Conservation (phyloP, 2,329 filamentous ascomycete species). For the Ceratocystis albifundus region DNA sequence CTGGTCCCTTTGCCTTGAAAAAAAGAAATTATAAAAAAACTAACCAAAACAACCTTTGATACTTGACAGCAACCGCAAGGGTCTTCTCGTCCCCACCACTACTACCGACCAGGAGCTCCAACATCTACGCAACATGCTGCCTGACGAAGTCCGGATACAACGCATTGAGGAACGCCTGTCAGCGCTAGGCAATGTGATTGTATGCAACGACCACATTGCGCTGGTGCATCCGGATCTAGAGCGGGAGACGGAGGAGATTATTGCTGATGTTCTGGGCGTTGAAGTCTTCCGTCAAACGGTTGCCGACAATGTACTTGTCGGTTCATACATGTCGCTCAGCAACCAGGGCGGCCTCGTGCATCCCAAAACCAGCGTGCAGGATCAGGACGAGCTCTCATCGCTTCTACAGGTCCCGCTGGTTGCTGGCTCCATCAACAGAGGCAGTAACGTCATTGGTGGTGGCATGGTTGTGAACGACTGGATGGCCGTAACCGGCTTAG, state of each 20-base stretch:
- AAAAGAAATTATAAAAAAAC: not conserved
- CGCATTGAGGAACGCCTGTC: constrained; percentile 95
- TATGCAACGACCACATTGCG: constrained; percentile 90
- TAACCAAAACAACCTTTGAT: not conserved
- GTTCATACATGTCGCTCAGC: constrained; percentile 89
- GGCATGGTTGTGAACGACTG: constrained; percentile 96
- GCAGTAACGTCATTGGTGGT: constrained; percentile 86
- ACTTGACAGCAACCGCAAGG: constrained; percentile 69
- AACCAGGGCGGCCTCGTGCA: constrained; percentile 97
- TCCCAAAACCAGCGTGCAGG: constrained; percentile 91
- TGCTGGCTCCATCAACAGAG: constrained; percentile 85
- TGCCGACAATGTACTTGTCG: constrained; percentile 91
- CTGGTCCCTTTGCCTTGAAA: not conserved
- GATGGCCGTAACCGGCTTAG: constrained; percentile 83
- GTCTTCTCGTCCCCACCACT: constrained; percentile 86
- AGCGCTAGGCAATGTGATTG: constrained; percentile 93
- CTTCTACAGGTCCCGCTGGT: constrained; percentile 92
- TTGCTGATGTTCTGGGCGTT: constrained; percentile 82
- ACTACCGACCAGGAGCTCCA: constrained; percentile 98
- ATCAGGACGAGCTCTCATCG: constrained; percentile 92
- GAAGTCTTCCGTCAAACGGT: constrained; percentile 91
- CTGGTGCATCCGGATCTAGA: constrained; percentile 93
- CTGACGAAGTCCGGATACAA: constrained; percentile 85
- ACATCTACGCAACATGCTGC: constrained; percentile 88
- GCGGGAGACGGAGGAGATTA: constrained; percentile 96